These are phyloP conservation scores for Cystobasidium pallidum DNA, from an alignment of 1,284 basidiomycete species.

Conservation along the genomic window DNA sequence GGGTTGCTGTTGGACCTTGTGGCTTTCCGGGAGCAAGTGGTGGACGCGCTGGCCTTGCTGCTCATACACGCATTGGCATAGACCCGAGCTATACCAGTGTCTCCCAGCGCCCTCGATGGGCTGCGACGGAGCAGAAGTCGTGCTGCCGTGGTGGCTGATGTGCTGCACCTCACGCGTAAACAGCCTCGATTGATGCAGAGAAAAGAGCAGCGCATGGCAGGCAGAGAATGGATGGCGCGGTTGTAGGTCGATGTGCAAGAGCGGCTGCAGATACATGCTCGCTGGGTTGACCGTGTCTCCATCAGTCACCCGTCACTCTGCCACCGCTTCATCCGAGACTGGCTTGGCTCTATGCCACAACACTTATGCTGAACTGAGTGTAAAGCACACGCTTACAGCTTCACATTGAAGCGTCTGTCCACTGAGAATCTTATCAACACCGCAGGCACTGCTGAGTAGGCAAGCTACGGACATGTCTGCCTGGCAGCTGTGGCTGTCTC, in stretches of 20 bases:
- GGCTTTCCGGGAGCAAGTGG: background rate
- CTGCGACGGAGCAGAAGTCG: background rate
- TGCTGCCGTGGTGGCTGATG: background rate
- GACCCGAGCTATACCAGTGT: background rate
- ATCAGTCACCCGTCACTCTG: background rate
- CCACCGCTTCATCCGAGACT: background rate
- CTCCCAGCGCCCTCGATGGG: background rate
- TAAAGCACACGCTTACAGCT: no score
- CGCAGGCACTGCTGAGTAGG: background rate
- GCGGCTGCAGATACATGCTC: no score
- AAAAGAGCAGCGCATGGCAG: background rate
- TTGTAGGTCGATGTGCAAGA: no score
- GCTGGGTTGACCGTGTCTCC: no score
- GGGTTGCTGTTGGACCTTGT: background rate
- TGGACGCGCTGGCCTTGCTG: constrained; percentile 22
- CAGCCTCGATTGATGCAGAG: constrained; percentile 4
- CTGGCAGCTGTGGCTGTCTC: constrained; percentile 21
- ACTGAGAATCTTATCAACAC: background rate
- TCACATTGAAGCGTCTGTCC: background rate
- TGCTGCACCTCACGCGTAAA: constrained; percentile 18
- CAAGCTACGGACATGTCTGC: background rate
- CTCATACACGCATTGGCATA: constrained; percentile 18
- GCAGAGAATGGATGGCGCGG: no score
- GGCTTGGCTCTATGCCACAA: background rate
- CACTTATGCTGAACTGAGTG: background rate